Evolutionary conservation across 2,329 filamentous ascomycete genomes (phyloP).

Genomic region (Pseudogymnoascus sp.): DNA sequence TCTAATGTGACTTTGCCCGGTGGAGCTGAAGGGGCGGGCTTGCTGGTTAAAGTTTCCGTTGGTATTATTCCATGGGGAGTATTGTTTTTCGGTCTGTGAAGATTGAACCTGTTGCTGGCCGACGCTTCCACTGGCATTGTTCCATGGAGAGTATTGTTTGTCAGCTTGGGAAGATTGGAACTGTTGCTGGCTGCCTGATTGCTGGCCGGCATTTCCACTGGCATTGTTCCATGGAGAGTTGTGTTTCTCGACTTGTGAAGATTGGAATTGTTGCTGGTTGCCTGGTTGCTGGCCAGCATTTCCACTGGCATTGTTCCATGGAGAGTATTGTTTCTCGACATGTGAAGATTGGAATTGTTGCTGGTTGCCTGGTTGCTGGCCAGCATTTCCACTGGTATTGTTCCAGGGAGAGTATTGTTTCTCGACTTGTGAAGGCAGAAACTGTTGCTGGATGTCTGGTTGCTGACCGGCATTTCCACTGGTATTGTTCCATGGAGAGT

Average conservation of each 20-base stretch:
- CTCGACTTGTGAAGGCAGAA: neutral
- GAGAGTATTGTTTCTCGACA: neutral
- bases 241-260: neutral
- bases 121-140: neutral
- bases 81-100: neutral
- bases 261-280: neutral
- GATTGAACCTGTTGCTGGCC: neutral
- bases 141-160: neutral
- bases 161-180: neutral
- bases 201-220: too few species aligned
- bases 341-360: conserved; percentile 3
- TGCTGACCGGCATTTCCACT: neutral
- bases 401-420: conserved; percentile 7
- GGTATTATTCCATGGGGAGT: neutral
- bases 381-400: conserved; percentile 5
- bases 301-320: conserved; percentile 3
- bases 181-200: too few species aligned
- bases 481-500: conserved; percentile 2
- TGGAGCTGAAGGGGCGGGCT: conserved; percentile 3
- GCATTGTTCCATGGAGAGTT: neutral
- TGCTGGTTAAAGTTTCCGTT: neutral
- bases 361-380: neutral
- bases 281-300: neutral
- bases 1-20: conserved; percentile 10
- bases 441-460: neutral